Percentiles rank a stretch among this genome's conserved stretches.
phyloP scores from a whole-genome alignment of 176 grass and related monocot species.

The Zizania latifolia region DNA sequence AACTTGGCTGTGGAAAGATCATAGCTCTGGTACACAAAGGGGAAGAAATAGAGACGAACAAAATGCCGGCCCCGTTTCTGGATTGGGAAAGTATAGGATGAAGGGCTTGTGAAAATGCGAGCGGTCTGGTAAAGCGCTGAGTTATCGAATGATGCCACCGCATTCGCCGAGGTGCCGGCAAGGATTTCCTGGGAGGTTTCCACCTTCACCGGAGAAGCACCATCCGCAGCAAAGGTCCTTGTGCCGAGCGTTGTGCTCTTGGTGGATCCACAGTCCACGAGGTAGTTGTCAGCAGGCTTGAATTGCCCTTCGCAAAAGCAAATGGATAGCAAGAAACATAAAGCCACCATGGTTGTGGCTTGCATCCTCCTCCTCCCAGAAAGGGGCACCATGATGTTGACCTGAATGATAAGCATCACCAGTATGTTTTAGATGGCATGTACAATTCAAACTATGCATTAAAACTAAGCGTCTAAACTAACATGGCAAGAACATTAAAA shows the following conservation, averaged over 20 bases:
- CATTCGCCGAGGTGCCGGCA: constrained; percentile 45
- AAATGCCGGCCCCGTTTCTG: constrained; percentile 78
- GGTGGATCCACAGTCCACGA: constrained; percentile 73
- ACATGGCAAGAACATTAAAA: neutral
- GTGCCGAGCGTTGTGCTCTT: constrained; percentile 53
- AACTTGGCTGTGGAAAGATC: constrained; percentile 69
- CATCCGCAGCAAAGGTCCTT: constrained; percentile 61
- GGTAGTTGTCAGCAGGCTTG: constrained; percentile 69
- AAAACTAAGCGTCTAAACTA: neutral
- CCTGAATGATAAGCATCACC: constrained; percentile 38
- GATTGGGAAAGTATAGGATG: constrained; percentile 79
- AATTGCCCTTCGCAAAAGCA: constrained; percentile 46
- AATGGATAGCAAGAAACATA: constrained; percentile 37
- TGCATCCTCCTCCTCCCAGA: constrained; percentile 15
- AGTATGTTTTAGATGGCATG: constrained; percentile 24
- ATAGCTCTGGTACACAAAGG: constrained; percentile 67
- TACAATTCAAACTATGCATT: neutral
- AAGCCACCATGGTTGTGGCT: constrained; percentile 21
- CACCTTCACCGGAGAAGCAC: constrained; percentile 45
- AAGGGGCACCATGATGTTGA: constrained; percentile 31
- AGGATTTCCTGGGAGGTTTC: constrained; percentile 51
- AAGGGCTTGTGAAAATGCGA: constrained; percentile 62
- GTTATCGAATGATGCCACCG: constrained; percentile 45
- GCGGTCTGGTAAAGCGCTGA: constrained; percentile 60
- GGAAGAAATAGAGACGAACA: constrained; percentile 80